These are phyloP conservation scores for Inga leiocalycina DNA, from an alignment of 306 rosid genomes.

Conservation along the genomic window DNA sequence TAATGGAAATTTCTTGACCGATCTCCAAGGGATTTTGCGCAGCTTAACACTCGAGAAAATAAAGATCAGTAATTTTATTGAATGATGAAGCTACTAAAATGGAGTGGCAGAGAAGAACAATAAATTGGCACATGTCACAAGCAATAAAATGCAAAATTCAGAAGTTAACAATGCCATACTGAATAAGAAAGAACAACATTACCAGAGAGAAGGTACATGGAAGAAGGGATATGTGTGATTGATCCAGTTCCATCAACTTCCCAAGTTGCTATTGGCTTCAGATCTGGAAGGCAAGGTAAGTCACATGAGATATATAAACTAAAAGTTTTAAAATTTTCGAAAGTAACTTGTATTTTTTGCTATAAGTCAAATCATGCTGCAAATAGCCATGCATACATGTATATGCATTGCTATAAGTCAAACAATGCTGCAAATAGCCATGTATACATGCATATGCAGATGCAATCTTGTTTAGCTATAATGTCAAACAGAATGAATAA, in stretches of 20 bases:
- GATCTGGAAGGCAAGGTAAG: conserved; percentile 55
- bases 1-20: conserved; percentile 74
- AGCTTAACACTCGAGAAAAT: conserved; percentile 54
- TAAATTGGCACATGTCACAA: conserved; percentile 5
- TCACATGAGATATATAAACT: conserved; percentile 29
- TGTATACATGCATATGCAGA: neutral
- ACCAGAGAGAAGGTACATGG: conserved; percentile 96
- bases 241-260: conserved; percentile 88
- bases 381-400: conserved; percentile 9
- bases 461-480: neutral
- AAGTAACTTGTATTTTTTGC: conserved; percentile 8
- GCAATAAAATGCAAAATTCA: neutral
- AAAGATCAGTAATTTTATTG: conserved; percentile 26
- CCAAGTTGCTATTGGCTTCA: conserved; percentile 89
- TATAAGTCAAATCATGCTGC: conserved; percentile 22
- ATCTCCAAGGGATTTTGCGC: conserved; percentile 54
- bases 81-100: conserved; percentile 19
- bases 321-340: neutral
- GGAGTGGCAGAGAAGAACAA: conserved; percentile 24
- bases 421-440: conserved; percentile 21
- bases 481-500: neutral
- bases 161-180: conserved; percentile 5
- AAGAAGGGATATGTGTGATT: conserved; percentile 64
- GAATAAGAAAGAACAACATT: conserved; percentile 33
- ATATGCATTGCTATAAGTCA: conserved; percentile 5